A percentile compares a stretch with the other conserved stretches of the same genome.
Conservation (phyloP, 352 stramenopile species). For the Hyaloperonospora arabidopsidis region DNA sequence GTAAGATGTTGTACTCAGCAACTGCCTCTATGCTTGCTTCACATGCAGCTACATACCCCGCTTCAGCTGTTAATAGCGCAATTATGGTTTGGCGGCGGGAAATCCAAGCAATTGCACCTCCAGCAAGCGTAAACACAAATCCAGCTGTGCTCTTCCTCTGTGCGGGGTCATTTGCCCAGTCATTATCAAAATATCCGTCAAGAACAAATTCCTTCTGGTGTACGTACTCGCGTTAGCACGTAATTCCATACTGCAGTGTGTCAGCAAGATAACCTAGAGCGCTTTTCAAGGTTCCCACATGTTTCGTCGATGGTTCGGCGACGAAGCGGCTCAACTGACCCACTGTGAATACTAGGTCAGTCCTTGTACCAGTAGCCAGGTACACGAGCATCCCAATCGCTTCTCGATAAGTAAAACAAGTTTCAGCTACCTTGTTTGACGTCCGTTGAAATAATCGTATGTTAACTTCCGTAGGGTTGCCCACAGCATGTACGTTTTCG, state of each 20-base stretch:
- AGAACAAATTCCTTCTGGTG: neutral
- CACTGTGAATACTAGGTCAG: conserved; percentile 22
- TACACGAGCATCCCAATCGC: conserved; percentile 23
- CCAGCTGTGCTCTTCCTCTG: neutral
- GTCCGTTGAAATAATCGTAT: conserved; percentile 4
- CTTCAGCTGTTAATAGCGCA: neutral
- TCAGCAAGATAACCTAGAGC: conserved; percentile 2
- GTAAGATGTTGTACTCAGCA: neutral
- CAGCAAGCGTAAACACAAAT: neutral
- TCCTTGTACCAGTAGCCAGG: conserved; percentile 17
- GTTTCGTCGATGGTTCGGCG: conserved; percentile 4
- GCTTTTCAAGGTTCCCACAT: conserved; percentile 5
- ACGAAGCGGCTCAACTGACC: conserved; percentile 23
- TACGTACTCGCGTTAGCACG: conserved; percentile 1
- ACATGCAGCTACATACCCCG: neutral
- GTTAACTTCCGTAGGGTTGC: conserved; percentile 10
- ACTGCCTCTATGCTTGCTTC: neutral
- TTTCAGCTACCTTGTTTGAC: neutral
- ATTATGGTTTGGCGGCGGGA: neutral
- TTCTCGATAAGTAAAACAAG: conserved; percentile 11
- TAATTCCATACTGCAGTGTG: neutral
- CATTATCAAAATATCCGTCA: neutral
- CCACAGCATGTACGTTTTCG: conserved; percentile 1
- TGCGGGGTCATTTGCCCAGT: neutral
- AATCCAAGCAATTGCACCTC: neutral